phyloP scores from a whole-genome alignment of 2,329 filamentous ascomycete species.

The Exophiala calicioides region DNA sequence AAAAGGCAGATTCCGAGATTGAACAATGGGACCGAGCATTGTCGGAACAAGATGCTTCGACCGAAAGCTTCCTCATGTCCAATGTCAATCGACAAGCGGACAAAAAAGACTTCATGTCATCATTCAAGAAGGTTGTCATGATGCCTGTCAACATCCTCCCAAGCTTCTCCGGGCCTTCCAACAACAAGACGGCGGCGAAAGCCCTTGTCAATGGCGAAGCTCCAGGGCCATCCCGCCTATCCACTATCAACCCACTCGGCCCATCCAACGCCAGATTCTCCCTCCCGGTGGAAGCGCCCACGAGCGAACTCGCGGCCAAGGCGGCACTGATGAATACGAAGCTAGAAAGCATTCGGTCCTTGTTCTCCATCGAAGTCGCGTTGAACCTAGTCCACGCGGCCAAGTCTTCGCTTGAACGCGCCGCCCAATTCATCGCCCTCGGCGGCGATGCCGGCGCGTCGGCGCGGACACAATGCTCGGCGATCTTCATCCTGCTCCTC shows the following conservation, averaged over 20 bases:
- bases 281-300: conserved; percentile 69
- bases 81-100: conserved; percentile 92
- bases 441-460: conserved; percentile 79
- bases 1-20: conserved; percentile 74
- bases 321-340: conserved; percentile 96
- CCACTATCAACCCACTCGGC: conserved; percentile 32
- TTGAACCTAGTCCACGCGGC: conserved; percentile 84
- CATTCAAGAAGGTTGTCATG: conserved; percentile 99
- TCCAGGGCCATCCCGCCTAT: conserved; percentile 30
- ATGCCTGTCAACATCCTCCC: conserved; percentile 93
- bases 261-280: conserved; percentile 42
- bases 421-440: conserved; percentile 77
- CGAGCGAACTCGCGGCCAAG: conserved; percentile 90
- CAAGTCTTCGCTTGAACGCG: conserved; percentile 82
- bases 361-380: conserved; percentile 96
- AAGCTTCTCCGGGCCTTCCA: conserved; percentile 61
- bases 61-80: conserved; percentile 93
- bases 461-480: conserved; percentile 82
- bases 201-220: conserved; percentile 34
- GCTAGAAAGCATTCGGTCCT: conserved; percentile 87
- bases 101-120: conserved; percentile 93
- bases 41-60: conserved; percentile 83
- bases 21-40: conserved; percentile 87
- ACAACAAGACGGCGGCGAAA: conserved; percentile 33
- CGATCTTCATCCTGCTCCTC: conserved; percentile 82